These are phyloP conservation scores for Malus asiatica DNA, from an alignment of 306 rosid species.

Conservation along the genomic window DNA sequence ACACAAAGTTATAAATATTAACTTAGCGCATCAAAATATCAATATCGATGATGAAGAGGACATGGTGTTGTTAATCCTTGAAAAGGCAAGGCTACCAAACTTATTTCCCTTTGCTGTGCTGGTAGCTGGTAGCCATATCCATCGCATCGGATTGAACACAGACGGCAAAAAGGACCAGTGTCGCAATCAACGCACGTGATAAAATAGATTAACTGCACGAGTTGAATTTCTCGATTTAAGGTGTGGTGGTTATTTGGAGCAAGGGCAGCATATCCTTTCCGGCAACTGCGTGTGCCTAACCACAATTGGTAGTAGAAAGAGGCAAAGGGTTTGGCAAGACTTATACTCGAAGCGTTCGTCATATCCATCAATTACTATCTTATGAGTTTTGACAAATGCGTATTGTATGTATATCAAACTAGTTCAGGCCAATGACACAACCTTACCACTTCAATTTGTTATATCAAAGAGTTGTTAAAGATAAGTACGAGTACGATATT, in stretches of 20 bases:
- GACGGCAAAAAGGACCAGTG: background rate
- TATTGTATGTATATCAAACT: background rate
- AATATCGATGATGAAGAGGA: too few species aligned
- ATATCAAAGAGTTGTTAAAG: background rate
- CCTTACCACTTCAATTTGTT: background rate
- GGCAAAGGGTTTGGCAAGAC: constrained; percentile 11
- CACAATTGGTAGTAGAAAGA: background rate
- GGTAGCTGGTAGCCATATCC: background rate
- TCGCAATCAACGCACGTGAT: background rate
- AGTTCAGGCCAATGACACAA: background rate
- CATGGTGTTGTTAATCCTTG: too few species aligned
- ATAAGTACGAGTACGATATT: background rate
- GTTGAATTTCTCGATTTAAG: background rate
- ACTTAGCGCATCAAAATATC: background rate
- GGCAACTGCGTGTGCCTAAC: background rate
- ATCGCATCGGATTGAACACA: background rate
- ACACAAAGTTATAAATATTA: too few species aligned
- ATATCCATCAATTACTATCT: background rate
- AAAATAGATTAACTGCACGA: background rate
- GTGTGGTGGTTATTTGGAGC: background rate
- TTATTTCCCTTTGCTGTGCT: background rate
- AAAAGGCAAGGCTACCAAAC: background rate
- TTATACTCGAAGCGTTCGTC: background rate
- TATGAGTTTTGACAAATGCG: background rate
- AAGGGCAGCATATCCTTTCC: constrained; percentile 4